Base-by-base conservation (phyloP, 495 filamentous ascomycete genomes). In the Symbiotaphrina buchneri region DNA sequence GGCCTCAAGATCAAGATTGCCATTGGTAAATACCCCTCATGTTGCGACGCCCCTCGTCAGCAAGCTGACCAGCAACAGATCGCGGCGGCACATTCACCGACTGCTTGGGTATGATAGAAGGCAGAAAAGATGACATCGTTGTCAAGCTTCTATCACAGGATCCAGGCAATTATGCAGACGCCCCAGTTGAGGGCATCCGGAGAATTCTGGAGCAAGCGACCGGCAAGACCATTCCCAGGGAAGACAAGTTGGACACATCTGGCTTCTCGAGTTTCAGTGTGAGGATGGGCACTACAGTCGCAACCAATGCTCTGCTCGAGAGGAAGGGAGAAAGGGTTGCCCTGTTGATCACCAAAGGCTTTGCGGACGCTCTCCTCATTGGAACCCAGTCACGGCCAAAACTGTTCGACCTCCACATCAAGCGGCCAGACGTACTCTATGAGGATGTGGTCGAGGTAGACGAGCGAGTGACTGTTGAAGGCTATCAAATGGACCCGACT, bases 291-390 rank as follows among this genome's bases (percentile, higher is more conserved):
- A 58, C 54, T 3, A 58, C 54, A 8, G 54, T 58, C 1, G 54
- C 54, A 1, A 58, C 54, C 5, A 58, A 58, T 34, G 54, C 54
- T n/a, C 51, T 97, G 34, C 58, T 97, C 1, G 90, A 97, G 51
- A 54, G 87, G 35, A 97, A 95, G 51, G 87, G 87, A 5, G 87
- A 93, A 50, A 71, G 69, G 41, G 91, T 90, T 36, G 87, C 74
- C 2, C 61, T 97, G 41, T 63, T 95, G 15, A 82, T 90, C 6
- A 94, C 90, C 1, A 76, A 80, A 46, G 87, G 87, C 0, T 97
- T 97, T 53, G 74, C 70, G 30, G 87, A 97, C 50, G 80, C 84
- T 38, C 61, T 95, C 13, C 70, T 76, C 21, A 93, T 58, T 40
- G 54, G 54, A 1, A 58, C 56, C 33, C 54, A 58, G 35, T 49